Evolutionary conservation across 2,329 filamentous ascomycete species (phyloP).

Genomic region (Ophiostoma himal-ulmi): DNA sequence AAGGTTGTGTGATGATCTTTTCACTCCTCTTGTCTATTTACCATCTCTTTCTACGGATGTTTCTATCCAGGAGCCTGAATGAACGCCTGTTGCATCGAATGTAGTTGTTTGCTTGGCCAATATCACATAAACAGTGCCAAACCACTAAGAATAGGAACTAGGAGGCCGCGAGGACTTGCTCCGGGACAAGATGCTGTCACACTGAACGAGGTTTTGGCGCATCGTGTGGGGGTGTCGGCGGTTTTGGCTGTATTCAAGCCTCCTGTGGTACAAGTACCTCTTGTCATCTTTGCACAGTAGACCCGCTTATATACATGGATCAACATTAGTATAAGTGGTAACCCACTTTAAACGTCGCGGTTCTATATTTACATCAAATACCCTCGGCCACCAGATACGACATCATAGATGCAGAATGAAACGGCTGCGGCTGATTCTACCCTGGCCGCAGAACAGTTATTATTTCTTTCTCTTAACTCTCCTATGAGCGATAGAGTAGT

Average conservation of each 20-base stretch:
- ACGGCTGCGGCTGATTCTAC: neutral
- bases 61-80: neutral
- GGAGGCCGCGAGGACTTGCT: neutral
- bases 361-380: constrained; percentile 1
- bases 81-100: neutral
- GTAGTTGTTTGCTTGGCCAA: neutral
- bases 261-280: neutral
- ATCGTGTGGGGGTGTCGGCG: neutral
- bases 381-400: neutral
- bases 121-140: neutral
- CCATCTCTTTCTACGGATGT: neutral
- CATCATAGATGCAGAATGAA: neutral
- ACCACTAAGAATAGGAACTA: neutral
- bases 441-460: neutral
- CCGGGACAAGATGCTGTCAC: neutral
- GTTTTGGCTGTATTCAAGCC: neutral
- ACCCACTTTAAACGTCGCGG: constrained; percentile 1
- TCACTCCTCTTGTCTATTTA: neutral
- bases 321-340: neutral
- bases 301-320: neutral
- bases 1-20: neutral
- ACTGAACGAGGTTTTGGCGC: neutral
- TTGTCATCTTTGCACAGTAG: neutral
- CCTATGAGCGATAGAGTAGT: too few species aligned
- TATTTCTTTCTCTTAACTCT: neutral